A percentile compares a stretch with the other conserved stretches of the same genome.
Evolutionary conservation across 2,329 filamentous ascomycete species (phyloP).

Genomic region (Hortaea werneckii): DNA sequence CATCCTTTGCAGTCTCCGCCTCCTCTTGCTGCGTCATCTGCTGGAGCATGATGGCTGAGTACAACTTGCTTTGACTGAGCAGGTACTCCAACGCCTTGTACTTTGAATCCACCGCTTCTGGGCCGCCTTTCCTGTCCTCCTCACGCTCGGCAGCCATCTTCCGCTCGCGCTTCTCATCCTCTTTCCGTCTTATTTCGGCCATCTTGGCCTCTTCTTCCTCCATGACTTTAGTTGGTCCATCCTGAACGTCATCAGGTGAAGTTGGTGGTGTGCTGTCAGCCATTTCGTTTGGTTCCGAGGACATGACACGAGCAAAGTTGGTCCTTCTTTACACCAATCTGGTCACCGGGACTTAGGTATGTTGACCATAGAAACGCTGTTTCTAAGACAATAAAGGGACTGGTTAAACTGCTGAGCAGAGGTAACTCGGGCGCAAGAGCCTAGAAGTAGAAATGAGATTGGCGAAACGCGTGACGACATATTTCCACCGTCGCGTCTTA

Average conservation of each 20-base stretch:
- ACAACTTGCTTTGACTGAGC: slow-evolving; percentile 44
- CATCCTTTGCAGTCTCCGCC: slow-evolving; percentile 35
- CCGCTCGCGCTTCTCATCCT: slow-evolving; percentile 35
- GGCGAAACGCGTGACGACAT: no score
- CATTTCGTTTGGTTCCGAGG: slow-evolving; percentile 10
- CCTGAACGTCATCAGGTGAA: slow-evolving; percentile 22
- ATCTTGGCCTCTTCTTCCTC: slow-evolving; percentile 38
- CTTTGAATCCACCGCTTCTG: slow-evolving; percentile 37
- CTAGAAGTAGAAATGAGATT: no score
- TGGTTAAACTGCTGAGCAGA: no score
- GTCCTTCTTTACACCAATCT: not conserved
- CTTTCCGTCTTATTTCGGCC: slow-evolving; percentile 30
- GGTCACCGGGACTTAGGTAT: no score
- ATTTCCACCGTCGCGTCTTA: no score
- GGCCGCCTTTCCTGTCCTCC: slow-evolving; percentile 37
- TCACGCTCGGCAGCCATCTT: slow-evolving; percentile 35
- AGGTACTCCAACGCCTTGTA: slow-evolving; percentile 43
- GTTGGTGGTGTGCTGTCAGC: slow-evolving; percentile 24
- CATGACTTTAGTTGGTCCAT: slow-evolving; percentile 30
- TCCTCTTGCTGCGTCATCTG: slow-evolving; percentile 45
- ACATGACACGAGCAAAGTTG: slow-evolving; percentile 2
- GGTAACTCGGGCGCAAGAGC: no score
- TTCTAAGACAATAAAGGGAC: no score
- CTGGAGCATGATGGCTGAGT: slow-evolving; percentile 42
- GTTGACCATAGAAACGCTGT: no score